phyloP scores from a whole-genome alignment of 192 early-diverging fungal species.

The Mortierella antarctica region DNA sequence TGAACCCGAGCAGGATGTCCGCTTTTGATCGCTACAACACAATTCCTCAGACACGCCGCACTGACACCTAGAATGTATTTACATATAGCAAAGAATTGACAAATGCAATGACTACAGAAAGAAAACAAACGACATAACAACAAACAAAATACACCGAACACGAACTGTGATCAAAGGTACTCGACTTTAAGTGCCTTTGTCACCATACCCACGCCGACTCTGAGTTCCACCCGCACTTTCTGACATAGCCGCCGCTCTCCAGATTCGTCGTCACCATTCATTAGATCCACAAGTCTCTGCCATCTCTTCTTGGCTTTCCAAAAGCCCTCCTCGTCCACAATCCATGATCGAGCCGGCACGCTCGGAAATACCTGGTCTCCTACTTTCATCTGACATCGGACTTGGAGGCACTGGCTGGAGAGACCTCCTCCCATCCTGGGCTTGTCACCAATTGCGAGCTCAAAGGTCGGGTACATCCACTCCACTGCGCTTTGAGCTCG shows the following conservation, averaged over 20 bases:
- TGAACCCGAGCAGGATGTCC: too few species aligned
- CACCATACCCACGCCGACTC: conserved; percentile 16
- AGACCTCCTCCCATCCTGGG: too few species aligned
- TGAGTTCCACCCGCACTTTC: conserved; percentile 9
- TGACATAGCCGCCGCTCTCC: neutral
- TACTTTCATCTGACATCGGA: neutral
- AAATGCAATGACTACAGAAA: too few species aligned
- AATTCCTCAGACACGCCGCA: too few species aligned
- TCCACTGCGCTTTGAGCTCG: too few species aligned
- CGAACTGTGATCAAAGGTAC: neutral
- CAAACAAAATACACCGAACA: neutral
- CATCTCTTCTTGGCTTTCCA: conserved; percentile 7
- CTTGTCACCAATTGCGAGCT: too few species aligned
- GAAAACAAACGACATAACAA: neutral
- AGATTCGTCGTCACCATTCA: conserved; percentile 5
- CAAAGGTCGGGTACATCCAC: too few species aligned
- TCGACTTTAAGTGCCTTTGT: conserved; percentile 23
- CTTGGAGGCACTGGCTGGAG: too few species aligned
- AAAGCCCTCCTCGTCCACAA: neutral
- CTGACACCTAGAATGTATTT: too few species aligned
- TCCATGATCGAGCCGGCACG: too few species aligned
- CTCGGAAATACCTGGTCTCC: neutral
- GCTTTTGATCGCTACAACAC: too few species aligned
- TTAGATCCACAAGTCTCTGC: neutral
- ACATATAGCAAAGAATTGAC: too few species aligned